phyloP scores from a whole-genome alignment of 257 asterid genomes.

The Cinchona pubescens region DNA sequence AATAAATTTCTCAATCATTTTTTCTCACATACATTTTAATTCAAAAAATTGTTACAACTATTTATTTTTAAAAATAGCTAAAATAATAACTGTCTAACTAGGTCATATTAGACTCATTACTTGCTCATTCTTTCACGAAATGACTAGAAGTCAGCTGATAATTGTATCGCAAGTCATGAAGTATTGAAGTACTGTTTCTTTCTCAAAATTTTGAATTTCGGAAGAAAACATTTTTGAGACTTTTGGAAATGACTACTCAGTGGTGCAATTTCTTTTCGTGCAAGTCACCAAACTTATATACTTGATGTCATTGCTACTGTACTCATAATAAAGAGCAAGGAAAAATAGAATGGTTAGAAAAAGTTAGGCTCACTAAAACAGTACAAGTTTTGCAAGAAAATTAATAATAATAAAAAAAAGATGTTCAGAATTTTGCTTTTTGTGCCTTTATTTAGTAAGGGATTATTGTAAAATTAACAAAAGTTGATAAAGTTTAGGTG shows the following conservation, averaged over 20 bases:
- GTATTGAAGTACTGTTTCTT: too few species aligned
- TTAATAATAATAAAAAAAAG: not conserved
- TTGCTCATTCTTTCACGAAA: too few species aligned
- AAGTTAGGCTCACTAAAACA: not conserved
- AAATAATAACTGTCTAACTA: too few species aligned
- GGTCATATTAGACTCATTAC: too few species aligned
- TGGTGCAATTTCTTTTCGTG: not conserved
- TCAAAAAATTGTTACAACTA: too few species aligned
- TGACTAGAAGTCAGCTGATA: too few species aligned
- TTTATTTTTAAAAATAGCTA: too few species aligned
- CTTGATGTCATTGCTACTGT: not conserved
- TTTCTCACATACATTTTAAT: too few species aligned
- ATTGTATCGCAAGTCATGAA: too few species aligned
- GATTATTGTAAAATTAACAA: not conserved
- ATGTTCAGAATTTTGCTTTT: not conserved
- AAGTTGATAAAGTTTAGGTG: not conserved
- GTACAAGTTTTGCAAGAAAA: not conserved
- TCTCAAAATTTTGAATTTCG: not conserved
- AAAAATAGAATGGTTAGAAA: not conserved
- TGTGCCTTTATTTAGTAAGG: not conserved
- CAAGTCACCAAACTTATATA: not conserved
- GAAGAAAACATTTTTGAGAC: not conserved
- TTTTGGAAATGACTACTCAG: too few species aligned
- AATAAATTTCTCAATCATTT: too few species aligned
- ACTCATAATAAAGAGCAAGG: too few species aligned